These are phyloP conservation scores for Suhomyces kilbournensis DNA, from an alignment of 805 yeast species.

Conservation along the genomic window DNA sequence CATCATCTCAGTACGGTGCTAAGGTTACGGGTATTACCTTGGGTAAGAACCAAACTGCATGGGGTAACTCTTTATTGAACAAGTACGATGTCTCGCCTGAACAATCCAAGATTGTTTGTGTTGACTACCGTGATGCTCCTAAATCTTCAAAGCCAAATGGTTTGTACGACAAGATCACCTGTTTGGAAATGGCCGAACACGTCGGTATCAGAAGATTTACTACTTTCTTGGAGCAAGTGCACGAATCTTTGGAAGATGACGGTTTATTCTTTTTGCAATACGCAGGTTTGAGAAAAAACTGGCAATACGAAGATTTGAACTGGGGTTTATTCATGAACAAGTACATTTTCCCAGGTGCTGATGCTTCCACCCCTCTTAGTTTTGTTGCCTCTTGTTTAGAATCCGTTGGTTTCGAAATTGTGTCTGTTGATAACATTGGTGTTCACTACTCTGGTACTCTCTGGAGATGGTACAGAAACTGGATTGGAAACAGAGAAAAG, in stretches of 20 bases:
- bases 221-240: constrained; percentile 72
- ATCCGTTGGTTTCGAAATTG: constrained; percentile 83
- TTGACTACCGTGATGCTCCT: constrained; percentile 91
- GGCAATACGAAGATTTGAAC: constrained; percentile 92
- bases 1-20: constrained; percentile 81
- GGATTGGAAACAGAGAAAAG: constrained; percentile 79
- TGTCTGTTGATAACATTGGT: constrained; percentile 81
- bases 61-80: constrained; percentile 72
- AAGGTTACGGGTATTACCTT: constrained; percentile 84
- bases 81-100: constrained; percentile 63
- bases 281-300: constrained; percentile 84
- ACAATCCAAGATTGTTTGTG: constrained; percentile 77
- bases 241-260: constrained; percentile 87
- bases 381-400: constrained; percentile 76
- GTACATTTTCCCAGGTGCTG: constrained; percentile 96
- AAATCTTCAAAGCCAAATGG: constrained; percentile 46
- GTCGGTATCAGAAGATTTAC: constrained; percentile 87
- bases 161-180: constrained; percentile 79
- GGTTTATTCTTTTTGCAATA: constrained; percentile 84
- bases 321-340: constrained; percentile 98
- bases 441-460: constrained; percentile 89
- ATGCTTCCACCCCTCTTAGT: constrained; percentile 90
- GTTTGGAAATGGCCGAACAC: constrained; percentile 95
- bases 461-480: constrained; percentile 94
- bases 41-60: constrained; percentile 86